Evolutionary conservation across 306 rosid genomes (phyloP).

Genomic region (Pyrus bretschneideri): DNA sequence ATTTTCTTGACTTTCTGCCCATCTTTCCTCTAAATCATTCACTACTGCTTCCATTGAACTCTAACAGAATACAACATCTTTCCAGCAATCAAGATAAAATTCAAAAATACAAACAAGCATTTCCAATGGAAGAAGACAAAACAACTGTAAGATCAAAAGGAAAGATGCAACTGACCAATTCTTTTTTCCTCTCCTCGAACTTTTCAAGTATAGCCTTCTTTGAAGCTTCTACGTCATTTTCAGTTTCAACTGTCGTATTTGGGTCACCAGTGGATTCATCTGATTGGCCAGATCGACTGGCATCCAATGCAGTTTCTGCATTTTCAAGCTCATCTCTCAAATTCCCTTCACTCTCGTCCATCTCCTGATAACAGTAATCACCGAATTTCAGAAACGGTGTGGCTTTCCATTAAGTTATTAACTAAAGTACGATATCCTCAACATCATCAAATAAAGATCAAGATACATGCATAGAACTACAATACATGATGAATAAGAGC

Average conservation of each 20-base stretch:
- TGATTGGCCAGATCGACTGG: conserved; percentile 21
- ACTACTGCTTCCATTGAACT: conserved; percentile 56
- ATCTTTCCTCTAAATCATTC: conserved; percentile 49
- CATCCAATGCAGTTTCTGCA: conserved; percentile 24
- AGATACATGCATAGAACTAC: neutral
- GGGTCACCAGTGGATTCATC: conserved; percentile 33
- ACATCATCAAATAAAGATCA: neutral
- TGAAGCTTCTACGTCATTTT: conserved; percentile 35
- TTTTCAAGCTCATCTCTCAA: conserved; percentile 46
- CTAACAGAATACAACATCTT: conserved; percentile 28
- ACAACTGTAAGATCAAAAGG: conserved; percentile 2
- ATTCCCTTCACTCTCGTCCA: conserved; percentile 54
- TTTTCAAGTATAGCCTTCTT: conserved; percentile 41
- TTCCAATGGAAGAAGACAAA: neutral
- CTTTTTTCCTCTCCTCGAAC: conserved; percentile 66
- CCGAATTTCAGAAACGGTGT: neutral
- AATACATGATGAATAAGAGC: neutral
- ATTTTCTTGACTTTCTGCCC: conserved; percentile 61
- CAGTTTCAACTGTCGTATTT: conserved; percentile 20
- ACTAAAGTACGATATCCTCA: neutral
- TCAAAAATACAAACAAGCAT: neutral
- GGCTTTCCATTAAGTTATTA: neutral
- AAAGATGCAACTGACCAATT: conserved; percentile 46
- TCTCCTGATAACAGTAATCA: conserved; percentile 41
- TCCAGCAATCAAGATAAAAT: neutral